phyloP scores from a whole-genome alignment of 148 eudicot genomes.

The Oxyria digyna region DNA sequence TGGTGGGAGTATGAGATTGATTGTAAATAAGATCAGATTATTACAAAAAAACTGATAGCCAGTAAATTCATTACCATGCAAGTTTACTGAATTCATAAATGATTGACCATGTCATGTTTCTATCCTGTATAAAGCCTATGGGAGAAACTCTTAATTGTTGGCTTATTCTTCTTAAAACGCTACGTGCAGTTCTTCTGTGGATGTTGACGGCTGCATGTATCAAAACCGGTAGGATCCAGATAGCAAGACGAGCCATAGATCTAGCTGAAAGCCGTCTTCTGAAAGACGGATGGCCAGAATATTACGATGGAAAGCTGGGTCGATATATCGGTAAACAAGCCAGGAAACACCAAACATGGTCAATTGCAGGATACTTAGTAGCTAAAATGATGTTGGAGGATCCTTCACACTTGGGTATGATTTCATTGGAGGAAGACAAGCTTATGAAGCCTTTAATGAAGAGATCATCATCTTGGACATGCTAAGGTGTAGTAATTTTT shows the following conservation, averaged over 20 bases:
- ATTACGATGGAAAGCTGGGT: conserved; percentile 81
- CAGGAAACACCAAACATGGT: conserved; percentile 86
- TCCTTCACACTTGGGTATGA: conserved; percentile 93
- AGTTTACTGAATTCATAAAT: background rate
- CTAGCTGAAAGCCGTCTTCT: conserved; percentile 73
- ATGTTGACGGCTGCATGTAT: conserved; percentile 91
- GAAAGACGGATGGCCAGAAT: conserved; percentile 92
- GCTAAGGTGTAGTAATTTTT: conserved; percentile 24
- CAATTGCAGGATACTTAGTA: conserved; percentile 88
- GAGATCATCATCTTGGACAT: conserved; percentile 87
- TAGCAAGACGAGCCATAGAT: conserved; percentile 77
- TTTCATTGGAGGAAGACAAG: conserved; percentile 82
- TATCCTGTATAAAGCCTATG: too few relatives aligned
- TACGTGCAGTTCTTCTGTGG: conserved; percentile 91
- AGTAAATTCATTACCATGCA: background rate
- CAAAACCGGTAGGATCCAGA: conserved; percentile 90
- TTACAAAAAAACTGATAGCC: background rate
- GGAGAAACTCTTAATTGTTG: background rate
- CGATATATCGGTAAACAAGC: conserved; percentile 87
- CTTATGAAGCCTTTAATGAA: conserved; percentile 63
- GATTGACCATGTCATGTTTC: background rate
- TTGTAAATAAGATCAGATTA: background rate
- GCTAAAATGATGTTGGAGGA: conserved; percentile 96
- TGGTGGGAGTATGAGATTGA: background rate
- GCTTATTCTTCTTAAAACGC: background rate